Percentiles rank a stretch among this genome's conserved stretches.
phyloP scores from a whole-genome alignment of 1,139 yeast species.

The Geotrichum klebahnii region DNA sequence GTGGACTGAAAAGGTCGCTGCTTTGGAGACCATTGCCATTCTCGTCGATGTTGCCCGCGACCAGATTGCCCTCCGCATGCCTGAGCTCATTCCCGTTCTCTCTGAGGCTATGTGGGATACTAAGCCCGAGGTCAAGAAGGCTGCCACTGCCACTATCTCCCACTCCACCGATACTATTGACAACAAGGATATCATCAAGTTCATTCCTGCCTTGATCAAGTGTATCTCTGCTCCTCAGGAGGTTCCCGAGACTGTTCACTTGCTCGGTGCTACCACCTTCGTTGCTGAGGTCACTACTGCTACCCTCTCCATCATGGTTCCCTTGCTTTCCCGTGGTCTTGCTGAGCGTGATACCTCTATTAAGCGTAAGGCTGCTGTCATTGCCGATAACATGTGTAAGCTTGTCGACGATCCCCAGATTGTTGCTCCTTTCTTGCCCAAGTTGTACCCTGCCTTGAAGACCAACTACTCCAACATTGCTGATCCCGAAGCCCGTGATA shows the following conservation, averaged over 20 bases:
- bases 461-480: slow-evolving; percentile 92
- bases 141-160: slow-evolving; percentile 92
- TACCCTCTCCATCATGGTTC: slow-evolving; percentile 98
- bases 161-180: slow-evolving; percentile 96
- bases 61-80: slow-evolving; percentile 97
- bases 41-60: slow-evolving; percentile 92
- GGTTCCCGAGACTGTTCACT: slow-evolving; percentile 98
- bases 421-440: slow-evolving; percentile 97
- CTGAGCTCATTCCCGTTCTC: slow-evolving; percentile 95
- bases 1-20: slow-evolving; percentile 97
- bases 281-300: slow-evolving; percentile 99
- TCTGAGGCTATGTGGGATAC: slow-evolving; percentile 99
- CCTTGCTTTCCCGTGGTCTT: slow-evolving; percentile 97
- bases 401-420: slow-evolving; percentile 99
- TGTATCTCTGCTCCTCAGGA: slow-evolving; percentile 95
- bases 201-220: slow-evolving; percentile 93
- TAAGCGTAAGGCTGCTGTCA: slow-evolving; percentile 99
- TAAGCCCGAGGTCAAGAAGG: slow-evolving; percentile 94
- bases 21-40: slow-evolving; percentile 76
- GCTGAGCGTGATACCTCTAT: slow-evolving; percentile 99
- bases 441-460: slow-evolving; percentile 93
- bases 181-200: slow-evolving; percentile 98
- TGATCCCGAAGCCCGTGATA: slow-evolving; percentile 99
- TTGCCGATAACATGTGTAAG: slow-evolving; percentile 99
- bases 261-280: slow-evolving; percentile 98